phyloP scores from a whole-genome alignment of 2,329 filamentous ascomycete species.

The Fusarium sacchari region DNA sequence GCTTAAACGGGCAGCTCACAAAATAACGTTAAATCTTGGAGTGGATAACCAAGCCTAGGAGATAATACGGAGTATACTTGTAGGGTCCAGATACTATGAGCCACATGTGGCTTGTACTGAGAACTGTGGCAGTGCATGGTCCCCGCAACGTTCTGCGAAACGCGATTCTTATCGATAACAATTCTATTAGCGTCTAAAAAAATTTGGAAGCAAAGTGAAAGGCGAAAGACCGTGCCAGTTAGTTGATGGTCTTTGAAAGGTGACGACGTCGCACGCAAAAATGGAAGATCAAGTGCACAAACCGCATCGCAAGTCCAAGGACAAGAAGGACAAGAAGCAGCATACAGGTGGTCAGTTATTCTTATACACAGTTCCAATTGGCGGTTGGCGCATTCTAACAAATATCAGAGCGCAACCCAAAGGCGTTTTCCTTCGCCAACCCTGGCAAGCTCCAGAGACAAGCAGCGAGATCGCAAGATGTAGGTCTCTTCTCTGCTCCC shows the following conservation, averaged over 20 bases:
- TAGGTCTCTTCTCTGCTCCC: constrained; percentile 49
- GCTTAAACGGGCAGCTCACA: constrained; percentile 34
- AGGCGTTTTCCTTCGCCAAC: constrained; percentile 86
- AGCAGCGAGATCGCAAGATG: constrained; percentile 77
- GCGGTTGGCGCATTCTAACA: constrained; percentile 36
- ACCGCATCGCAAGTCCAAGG: constrained; percentile 86
- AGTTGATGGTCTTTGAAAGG: constrained; percentile 34
- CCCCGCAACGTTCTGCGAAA: background rate
- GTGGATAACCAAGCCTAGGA: background rate
- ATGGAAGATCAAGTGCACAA: constrained; percentile 89
- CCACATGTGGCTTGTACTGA: constrained; percentile 5
- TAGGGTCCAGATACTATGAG: background rate
- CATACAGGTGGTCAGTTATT: constrained; percentile 43
- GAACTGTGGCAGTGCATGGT: background rate
- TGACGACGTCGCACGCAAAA: constrained; percentile 49
- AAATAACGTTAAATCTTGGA: background rate
- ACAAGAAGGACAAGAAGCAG: constrained; percentile 76
- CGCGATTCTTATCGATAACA: constrained; percentile 36
- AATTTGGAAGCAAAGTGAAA: constrained; percentile 11
- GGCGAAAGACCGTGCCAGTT: constrained; percentile 19
- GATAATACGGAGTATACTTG: background rate
- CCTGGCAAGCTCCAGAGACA: constrained; percentile 83
- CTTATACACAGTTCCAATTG: background rate
- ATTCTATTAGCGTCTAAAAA: background rate
- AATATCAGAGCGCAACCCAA: constrained; percentile 77